Evolutionary conservation across 208 protist genomes (phyloP).

Genomic region (Tritrichomonas musculus): DNA sequence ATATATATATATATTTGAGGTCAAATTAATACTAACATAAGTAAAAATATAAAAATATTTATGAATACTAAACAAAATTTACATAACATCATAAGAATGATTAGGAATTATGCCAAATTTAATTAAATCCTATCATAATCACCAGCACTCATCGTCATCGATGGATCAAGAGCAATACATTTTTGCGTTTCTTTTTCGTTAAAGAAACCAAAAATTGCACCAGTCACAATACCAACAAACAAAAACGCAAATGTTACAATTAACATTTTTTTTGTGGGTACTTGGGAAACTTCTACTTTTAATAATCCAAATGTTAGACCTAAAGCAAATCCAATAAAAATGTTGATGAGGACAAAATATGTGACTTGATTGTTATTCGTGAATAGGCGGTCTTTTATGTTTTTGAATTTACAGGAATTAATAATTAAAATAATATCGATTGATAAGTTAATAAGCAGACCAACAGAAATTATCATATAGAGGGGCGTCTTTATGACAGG

Average conservation of each 20-base stretch:
- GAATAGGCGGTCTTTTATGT: neutral
- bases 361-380: neutral
- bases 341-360: neutral
- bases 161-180: neutral
- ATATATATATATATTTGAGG: no score
- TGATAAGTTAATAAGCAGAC: neutral
- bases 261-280: neutral
- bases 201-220: neutral
- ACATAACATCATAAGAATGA: no score
- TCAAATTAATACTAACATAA: no score
- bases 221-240: neutral
- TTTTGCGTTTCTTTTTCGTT: neutral
- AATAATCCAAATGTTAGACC: neutral
- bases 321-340: neutral
- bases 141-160: neutral
- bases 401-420: neutral
- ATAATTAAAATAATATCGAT: slow-evolving; percentile 1
- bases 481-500: neutral
- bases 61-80: no score
- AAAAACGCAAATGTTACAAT: neutral
- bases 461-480: neutral
- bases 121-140: neutral
- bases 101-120: no score
- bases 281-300: neutral
- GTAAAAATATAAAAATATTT: no score